Evolutionary conservation across 2,329 filamentous ascomycete genomes (phyloP).

Genomic region (Penicillium capsulatum): DNA sequence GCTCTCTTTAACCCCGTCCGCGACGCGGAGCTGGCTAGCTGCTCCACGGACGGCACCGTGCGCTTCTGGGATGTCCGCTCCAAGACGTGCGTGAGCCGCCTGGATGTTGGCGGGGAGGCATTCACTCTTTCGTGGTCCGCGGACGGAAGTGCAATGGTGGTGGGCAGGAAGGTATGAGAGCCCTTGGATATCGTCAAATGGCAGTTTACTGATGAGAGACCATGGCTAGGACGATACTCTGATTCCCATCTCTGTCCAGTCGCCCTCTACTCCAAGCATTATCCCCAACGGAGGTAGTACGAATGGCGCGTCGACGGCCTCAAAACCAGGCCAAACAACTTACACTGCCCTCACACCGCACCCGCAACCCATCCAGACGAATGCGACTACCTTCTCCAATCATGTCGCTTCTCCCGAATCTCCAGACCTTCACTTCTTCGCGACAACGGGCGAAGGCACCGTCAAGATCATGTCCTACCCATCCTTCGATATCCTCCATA

Average conservation of each 20-base stretch:
- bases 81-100: conserved; percentile 45
- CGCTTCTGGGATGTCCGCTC: conserved; percentile 50
- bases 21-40: conserved; percentile 49
- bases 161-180: conserved; percentile 44
- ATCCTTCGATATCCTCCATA: conserved; percentile 43
- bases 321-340: conserved; percentile 22
- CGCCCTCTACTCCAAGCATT: conserved; percentile 35
- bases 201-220: not conserved
- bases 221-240: conserved; percentile 44
- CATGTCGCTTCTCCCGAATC: conserved; percentile 34
- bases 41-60: conserved; percentile 48
- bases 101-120: conserved; percentile 49
- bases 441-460: conserved; percentile 48
- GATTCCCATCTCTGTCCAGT: conserved; percentile 44
- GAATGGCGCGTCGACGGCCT: conserved; percentile 3
- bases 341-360: conserved; percentile 42
- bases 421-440: conserved; percentile 42
- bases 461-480: conserved; percentile 48
- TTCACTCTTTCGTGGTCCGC: conserved; percentile 49
- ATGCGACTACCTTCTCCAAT: conserved; percentile 47
- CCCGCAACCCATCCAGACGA: conserved; percentile 47
- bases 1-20: conserved; percentile 48
- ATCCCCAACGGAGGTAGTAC: conserved; percentile 16
- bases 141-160: conserved; percentile 46
- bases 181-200: no score